Evolutionary conservation across 1,139 yeast genomes (phyloP).

Genomic region (Geotrichum candidum): DNA sequence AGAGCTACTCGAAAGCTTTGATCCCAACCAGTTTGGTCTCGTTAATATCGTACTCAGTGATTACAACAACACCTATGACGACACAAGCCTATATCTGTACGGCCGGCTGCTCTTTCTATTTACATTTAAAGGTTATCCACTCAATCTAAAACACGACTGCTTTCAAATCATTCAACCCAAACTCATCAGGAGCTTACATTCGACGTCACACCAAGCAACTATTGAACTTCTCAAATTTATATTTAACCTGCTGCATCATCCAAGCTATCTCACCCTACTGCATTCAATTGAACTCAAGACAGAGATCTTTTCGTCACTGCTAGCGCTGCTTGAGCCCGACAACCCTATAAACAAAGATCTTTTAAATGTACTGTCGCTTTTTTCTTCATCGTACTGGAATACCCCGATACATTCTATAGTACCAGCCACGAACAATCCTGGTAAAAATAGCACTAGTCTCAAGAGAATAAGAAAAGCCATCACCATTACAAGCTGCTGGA

Average conservation of each 20-base stretch:
- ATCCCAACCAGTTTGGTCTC: conserved; percentile 11
- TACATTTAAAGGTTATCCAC: conserved; percentile 21
- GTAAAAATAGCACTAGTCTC: background rate
- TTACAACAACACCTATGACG: conserved; percentile 10
- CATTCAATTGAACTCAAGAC: background rate
- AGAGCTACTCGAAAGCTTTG: conserved; percentile 18
- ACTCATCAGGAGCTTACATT: conserved; percentile 7
- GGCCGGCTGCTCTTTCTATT: conserved; percentile 23
- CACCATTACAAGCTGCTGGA: background rate
- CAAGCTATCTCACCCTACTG: conserved; percentile 12
- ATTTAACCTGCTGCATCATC: conserved; percentile 25
- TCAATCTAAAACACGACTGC: conserved; percentile 6
- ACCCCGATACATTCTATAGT: background rate
- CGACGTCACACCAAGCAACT: background rate
- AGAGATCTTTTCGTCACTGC: background rate
- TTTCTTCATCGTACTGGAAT: background rate
- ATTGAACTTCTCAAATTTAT: conserved; percentile 24
- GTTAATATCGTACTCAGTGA: conserved; percentile 16
- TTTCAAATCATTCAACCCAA: conserved; percentile 18
- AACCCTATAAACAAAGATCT: background rate
- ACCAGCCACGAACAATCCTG: background rate
- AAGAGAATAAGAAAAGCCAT: too few species aligned
- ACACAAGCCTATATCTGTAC: conserved; percentile 15
- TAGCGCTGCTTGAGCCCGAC: background rate
- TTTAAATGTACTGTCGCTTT: background rate